Evolutionary conservation across 192 early-diverging fungal genomes (phyloP), one percentile per base, ranked within the genome.

Genomic region (Rhizoclosmatium globosum): DNA sequence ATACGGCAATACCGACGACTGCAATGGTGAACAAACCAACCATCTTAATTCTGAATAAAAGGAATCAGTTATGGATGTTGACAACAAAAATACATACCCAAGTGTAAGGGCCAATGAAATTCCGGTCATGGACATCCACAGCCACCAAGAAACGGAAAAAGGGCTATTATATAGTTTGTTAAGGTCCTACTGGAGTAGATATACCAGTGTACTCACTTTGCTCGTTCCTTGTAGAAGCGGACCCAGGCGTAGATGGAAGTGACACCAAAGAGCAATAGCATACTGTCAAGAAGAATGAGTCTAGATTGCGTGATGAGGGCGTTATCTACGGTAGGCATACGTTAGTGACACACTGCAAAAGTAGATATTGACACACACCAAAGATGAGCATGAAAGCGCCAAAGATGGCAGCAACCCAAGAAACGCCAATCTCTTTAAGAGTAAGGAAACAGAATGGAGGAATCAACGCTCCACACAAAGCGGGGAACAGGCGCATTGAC

Each of bases 241-340:
- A 99, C 85, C 85, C 96, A 99, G 50, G 89, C 88, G 83, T 94
- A 97, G 42, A 96, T 87, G 23, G 95, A 89, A 21, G 86, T 87
- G 43, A 95, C 86, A 88, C 94, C 93, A 81, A 97, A 99, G 72
- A 99, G 92, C 39, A 99, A 90, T 71, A 99, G 87, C 87, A 97
- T 95, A 53, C 91, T 93, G 82, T 99, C 98, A 61, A 99, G 87
- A 61, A 98, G 88, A 75, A 99, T 99, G 77, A 99, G 83, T 50
- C 96, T 90, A 2, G 94, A 93, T 83, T 99, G 97, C 0, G 93
- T 90, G 67, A 98, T 94, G 74, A 97, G 82, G 42, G 93, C 89
- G 79, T 96, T 99, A 83, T 99, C 96, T 95, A 56, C 23, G 19
- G 46, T 23, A 65, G 13, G 39, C 39, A 42, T 15, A 69, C 43